phyloP scores from a whole-genome alignment of 345 rosid species.

The Punica granatum region DNA sequence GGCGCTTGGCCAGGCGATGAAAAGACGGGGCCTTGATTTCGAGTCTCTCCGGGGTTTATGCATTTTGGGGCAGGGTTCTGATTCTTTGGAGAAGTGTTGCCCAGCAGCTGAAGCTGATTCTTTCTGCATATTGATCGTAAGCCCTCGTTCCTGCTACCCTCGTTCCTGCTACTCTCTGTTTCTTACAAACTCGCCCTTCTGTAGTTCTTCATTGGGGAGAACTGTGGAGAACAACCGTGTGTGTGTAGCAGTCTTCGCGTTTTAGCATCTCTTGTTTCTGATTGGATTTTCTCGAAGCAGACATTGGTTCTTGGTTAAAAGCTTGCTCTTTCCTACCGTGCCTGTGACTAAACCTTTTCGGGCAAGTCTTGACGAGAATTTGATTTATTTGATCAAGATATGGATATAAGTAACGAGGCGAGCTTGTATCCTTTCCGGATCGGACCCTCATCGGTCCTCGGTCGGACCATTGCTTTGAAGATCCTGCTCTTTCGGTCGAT shows the following conservation, averaged over 20 bases:
- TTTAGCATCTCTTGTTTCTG: too few relatives aligned
- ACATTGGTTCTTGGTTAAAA: not conserved
- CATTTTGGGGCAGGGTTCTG: too few relatives aligned
- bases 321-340: not conserved
- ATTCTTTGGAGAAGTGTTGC: too few relatives aligned
- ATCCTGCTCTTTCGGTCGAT: conserved; percentile 73
- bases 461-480: conserved; percentile 77
- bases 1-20: not conserved
- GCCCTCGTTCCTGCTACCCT: too few relatives aligned
- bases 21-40: not conserved
- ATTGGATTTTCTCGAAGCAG: not conserved
- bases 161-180: too few relatives aligned
- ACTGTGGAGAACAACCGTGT: too few relatives aligned
- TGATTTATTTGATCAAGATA: conserved; percentile 5
- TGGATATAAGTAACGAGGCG: conserved; percentile 92
- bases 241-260: too few relatives aligned
- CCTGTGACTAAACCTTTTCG: not conserved
- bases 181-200: too few relatives aligned
- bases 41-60: not conserved
- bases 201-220: too few relatives aligned
- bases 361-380: not conserved
- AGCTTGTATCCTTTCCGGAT: conserved; percentile 64
- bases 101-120: too few relatives aligned
- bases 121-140: too few relatives aligned
- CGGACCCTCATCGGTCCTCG: conserved; percentile 80